Percentiles rank a stretch among this genome's conserved stretches.
Evolutionary conservation across 148 eudicot genomes (phyloP).

Genomic region (Chenopodium suecicum): DNA sequence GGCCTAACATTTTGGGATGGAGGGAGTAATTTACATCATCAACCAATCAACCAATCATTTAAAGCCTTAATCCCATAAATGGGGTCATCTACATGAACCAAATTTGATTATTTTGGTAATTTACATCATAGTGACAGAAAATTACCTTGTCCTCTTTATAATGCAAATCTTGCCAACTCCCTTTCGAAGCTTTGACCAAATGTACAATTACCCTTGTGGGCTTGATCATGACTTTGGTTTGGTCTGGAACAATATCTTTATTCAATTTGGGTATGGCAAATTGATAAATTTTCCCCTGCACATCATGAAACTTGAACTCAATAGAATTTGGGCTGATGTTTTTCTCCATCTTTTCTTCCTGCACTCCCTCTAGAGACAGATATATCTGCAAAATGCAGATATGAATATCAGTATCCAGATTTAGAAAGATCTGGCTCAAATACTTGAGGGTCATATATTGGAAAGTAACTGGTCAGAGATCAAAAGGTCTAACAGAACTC

Average conservation of each 20-base stretch:
- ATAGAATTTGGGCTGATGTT: constrained; percentile 53
- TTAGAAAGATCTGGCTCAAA: background rate
- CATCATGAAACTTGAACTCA: constrained; percentile 79
- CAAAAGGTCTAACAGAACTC: background rate
- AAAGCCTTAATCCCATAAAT: too few species aligned
- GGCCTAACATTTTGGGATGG: too few species aligned
- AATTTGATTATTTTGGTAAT: too few species aligned
- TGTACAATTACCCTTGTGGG: constrained; percentile 71
- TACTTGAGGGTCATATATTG: background rate
- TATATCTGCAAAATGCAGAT: constrained; percentile 53
- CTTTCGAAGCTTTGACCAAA: constrained; percentile 66
- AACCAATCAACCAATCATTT: too few species aligned
- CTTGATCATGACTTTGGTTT: constrained; percentile 70
- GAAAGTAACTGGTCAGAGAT: too few species aligned
- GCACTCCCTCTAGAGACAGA: constrained; percentile 71
- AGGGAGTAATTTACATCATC: background rate
- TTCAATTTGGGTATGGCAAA: constrained; percentile 77
- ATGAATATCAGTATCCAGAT: background rate
- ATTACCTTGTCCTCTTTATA: constrained; percentile 89
- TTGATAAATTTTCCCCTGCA: constrained; percentile 76
- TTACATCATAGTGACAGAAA: background rate
- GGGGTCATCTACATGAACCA: too few species aligned
- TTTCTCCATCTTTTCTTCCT: constrained; percentile 63
- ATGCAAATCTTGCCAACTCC: constrained; percentile 80
- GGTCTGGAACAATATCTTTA: constrained; percentile 74